Evolutionary conservation across 2,329 filamentous ascomycete species (phyloP).

Genomic region (Epichloe baconii): DNA sequence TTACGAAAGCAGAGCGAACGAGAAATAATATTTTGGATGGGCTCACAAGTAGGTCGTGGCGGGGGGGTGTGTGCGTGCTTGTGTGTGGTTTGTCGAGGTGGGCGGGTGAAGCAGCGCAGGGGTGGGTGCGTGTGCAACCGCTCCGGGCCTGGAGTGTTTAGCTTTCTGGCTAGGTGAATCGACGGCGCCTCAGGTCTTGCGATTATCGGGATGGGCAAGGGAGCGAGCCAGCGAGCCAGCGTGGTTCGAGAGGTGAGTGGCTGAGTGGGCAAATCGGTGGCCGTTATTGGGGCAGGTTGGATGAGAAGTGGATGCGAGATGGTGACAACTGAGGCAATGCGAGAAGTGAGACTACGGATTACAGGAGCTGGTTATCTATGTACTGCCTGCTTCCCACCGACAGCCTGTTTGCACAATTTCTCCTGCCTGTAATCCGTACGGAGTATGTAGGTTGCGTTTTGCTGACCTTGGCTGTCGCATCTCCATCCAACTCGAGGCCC

Average conservation of each 20-base stretch:
- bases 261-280: neutral
- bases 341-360: too few species aligned
- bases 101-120: neutral
- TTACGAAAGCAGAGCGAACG: constrained; percentile 15
- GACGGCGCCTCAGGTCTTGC: constrained; percentile 16
- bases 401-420: neutral
- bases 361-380: neutral
- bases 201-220: constrained; percentile 16
- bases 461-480: neutral
- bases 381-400: neutral
- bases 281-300: constrained; percentile 4
- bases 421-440: neutral
- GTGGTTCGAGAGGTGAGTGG: neutral
- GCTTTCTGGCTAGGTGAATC: constrained; percentile 12
- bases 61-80: constrained; percentile 6
- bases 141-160: constrained; percentile 6
- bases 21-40: constrained; percentile 29
- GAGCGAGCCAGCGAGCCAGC: neutral
- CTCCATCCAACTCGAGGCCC: neutral
- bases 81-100: constrained; percentile 9
- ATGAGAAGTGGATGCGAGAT: neutral
- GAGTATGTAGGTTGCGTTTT: neutral
- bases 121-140: constrained; percentile 7
- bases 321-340: neutral
- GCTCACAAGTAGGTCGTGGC: constrained; percentile 7